phyloP scores from a whole-genome alignment of 192 early-diverging fungal genomes.

The Dissophora ornata region DNA sequence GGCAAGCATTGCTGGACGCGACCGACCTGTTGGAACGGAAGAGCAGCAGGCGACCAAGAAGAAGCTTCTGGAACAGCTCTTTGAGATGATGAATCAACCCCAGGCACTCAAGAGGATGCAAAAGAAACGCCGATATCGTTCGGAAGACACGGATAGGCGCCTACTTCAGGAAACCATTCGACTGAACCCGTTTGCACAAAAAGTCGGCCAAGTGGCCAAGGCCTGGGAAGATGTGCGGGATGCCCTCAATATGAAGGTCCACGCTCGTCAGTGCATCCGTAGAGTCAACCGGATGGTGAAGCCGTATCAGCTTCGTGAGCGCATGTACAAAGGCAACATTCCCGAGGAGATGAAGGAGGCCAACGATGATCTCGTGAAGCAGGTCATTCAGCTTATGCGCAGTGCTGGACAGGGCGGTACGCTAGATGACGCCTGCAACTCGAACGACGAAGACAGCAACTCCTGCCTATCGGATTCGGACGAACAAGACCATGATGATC shows the following conservation, averaged over 20 bases:
- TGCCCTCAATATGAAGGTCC: conserved; percentile 51
- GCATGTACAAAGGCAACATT: conserved; percentile 47
- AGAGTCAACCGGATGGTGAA: conserved; percentile 51
- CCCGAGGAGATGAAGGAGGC: conserved; percentile 45
- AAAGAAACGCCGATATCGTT: conserved; percentile 50
- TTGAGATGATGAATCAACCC: conserved; percentile 53
- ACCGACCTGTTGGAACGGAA: conserved; percentile 40
- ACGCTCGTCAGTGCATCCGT: conserved; percentile 48
- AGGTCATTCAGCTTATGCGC: conserved; percentile 41
- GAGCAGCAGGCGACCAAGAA: conserved; percentile 47
- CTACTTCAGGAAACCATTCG: conserved; percentile 38
- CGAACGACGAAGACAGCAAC: conserved; percentile 31
- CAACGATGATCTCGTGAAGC: conserved; percentile 46
- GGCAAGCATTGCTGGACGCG: conserved; percentile 45
- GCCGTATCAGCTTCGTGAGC: conserved; percentile 47
- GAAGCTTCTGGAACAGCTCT: conserved; percentile 38
- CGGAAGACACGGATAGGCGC: conserved; percentile 46
- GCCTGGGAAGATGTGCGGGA: conserved; percentile 54
- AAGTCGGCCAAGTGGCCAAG: conserved; percentile 49
- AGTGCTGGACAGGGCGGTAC: conserved; percentile 24
- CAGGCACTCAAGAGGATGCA: conserved; percentile 50
- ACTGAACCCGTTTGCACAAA: conserved; percentile 49
- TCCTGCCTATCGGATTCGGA: conserved; percentile 41
- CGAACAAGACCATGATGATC: conserved; percentile 29
- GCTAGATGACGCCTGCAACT: conserved; percentile 35